phyloP scores from a whole-genome alignment of 139 green algal species.

The Closterium sp. region DNA sequence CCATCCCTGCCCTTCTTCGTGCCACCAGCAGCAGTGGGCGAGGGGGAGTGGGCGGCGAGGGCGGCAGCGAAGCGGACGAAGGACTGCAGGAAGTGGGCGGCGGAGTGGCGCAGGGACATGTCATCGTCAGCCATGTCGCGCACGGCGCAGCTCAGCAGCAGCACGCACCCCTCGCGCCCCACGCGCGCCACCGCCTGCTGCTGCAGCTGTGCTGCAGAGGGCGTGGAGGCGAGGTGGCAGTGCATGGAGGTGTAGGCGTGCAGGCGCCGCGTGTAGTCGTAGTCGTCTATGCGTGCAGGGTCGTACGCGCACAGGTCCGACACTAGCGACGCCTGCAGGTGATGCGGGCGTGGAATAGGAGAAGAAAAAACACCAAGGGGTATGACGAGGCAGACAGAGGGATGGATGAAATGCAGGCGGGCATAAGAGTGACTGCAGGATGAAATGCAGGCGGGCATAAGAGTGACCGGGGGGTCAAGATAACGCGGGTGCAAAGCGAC shows the following conservation, averaged over 20 bases:
- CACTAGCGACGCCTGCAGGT: conserved; percentile 18
- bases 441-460: background rate
- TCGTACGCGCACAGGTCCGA: conserved; percentile 20
- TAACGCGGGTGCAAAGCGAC: too few relatives aligned
- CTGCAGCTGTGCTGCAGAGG: background rate
- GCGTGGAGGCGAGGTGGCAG: background rate
- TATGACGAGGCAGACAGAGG: too few relatives aligned
- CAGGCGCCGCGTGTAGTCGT: conserved; percentile 34
- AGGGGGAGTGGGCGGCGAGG: background rate
- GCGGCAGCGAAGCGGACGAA: conserved; percentile 33
- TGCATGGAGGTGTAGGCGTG: conserved; percentile 20
- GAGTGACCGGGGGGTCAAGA: too few relatives aligned
- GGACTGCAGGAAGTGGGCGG: background rate
- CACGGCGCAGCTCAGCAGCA: conserved; percentile 12
- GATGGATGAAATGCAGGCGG: background rate
- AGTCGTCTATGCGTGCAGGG: conserved; percentile 19
- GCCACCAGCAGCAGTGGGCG: background rate
- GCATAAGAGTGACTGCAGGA: background rate
- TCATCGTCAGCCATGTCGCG: conserved; percentile 34
- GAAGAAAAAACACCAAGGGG: too few relatives aligned
- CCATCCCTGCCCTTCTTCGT: background rate
- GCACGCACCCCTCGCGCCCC: background rate
- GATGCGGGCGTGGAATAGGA: background rate
- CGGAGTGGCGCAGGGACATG: conserved; percentile 31
- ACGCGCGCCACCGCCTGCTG: background rate